Conservation (phyloP, 331 rosid genomes). For the Arachis monticola region DNA sequence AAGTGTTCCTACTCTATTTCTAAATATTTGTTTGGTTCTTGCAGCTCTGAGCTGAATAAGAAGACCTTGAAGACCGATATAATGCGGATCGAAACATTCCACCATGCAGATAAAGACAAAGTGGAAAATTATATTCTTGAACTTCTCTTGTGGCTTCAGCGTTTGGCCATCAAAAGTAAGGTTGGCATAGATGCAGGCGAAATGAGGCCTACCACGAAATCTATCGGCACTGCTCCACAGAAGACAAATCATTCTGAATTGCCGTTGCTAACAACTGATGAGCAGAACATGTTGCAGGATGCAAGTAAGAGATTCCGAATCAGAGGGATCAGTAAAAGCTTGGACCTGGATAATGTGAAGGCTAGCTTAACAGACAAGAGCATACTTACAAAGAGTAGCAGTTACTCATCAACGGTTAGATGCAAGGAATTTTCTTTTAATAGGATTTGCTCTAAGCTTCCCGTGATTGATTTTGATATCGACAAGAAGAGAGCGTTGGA, state of each 20-base stretch:
- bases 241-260: slow-evolving; percentile 7
- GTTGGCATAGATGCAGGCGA: slow-evolving; percentile 37
- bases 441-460: slow-evolving; percentile 56
- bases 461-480: slow-evolving; percentile 52
- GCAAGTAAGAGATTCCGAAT: slow-evolving; percentile 46
- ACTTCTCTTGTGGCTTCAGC: slow-evolving; percentile 78
- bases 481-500: slow-evolving; percentile 68
- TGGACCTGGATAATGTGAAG: slow-evolving; percentile 55
- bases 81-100: slow-evolving; percentile 76
- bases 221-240: slow-evolving; percentile 28
- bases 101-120: slow-evolving; percentile 77
- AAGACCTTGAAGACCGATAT: slow-evolving; percentile 56
- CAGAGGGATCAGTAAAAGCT: slow-evolving; percentile 63
- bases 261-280: slow-evolving; percentile 50
- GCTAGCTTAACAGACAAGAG: slow-evolving; percentile 37
- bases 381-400: slow-evolving; percentile 58
- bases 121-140: slow-evolving; percentile 68
- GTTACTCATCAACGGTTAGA: slow-evolving; percentile 56
- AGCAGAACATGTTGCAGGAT: slow-evolving; percentile 58
- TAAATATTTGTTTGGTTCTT: slow-evolving; percentile 33
- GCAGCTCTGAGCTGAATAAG: slow-evolving; percentile 63
- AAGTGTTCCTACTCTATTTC: background rate
- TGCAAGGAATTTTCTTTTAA: slow-evolving; percentile 49
- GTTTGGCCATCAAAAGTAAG: slow-evolving; percentile 58
- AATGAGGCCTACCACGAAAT: slow-evolving; percentile 39